phyloP scores from a whole-genome alignment of 2,329 filamentous ascomycete genomes.

The Tetracladium maxilliforme region DNA sequence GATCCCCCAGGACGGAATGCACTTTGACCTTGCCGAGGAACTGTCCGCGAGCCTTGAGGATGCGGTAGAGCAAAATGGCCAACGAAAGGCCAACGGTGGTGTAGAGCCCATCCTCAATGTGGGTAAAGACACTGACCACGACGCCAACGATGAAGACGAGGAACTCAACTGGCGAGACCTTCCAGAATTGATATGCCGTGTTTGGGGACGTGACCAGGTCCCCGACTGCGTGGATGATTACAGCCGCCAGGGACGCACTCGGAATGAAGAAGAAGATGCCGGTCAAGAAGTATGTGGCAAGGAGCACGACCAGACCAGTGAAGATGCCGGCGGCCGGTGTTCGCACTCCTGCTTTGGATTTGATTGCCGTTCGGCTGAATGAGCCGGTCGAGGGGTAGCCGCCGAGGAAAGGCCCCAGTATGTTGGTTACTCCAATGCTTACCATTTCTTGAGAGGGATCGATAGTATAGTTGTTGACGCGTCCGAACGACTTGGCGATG shows the following conservation, averaged over 20 bases:
- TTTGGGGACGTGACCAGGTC: constrained; percentile 87
- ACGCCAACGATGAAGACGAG: constrained; percentile 79
- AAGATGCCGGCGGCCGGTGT: constrained; percentile 85
- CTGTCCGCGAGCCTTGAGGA: constrained; percentile 67
- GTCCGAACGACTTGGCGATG: constrained; percentile 91
- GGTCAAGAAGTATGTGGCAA: constrained; percentile 81
- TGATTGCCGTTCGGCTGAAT: constrained; percentile 92
- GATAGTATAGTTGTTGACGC: constrained; percentile 92
- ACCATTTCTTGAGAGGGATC: constrained; percentile 93
- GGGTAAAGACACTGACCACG: constrained; percentile 72
- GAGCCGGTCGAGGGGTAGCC: constrained; percentile 89
- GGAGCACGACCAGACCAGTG: constrained; percentile 69
- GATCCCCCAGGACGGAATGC: constrained; percentile 70
- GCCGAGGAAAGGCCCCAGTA: constrained; percentile 82
- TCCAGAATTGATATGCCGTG: constrained; percentile 90
- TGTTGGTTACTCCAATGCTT: constrained; percentile 80
- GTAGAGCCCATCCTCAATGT: constrained; percentile 89
- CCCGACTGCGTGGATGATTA: constrained; percentile 92
- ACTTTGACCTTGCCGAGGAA: constrained; percentile 77
- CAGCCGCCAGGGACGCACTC: constrained; percentile 61
- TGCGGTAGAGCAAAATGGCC: constrained; percentile 67
- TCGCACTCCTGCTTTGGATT: constrained; percentile 88
- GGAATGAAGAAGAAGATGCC: constrained; percentile 92
- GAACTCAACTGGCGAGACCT: constrained; percentile 78
- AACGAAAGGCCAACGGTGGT: constrained; percentile 65